These are phyloP conservation scores for Lineolata rhizophorae DNA, from an alignment of 495 filamentous ascomycete species.

Conservation along the genomic window DNA sequence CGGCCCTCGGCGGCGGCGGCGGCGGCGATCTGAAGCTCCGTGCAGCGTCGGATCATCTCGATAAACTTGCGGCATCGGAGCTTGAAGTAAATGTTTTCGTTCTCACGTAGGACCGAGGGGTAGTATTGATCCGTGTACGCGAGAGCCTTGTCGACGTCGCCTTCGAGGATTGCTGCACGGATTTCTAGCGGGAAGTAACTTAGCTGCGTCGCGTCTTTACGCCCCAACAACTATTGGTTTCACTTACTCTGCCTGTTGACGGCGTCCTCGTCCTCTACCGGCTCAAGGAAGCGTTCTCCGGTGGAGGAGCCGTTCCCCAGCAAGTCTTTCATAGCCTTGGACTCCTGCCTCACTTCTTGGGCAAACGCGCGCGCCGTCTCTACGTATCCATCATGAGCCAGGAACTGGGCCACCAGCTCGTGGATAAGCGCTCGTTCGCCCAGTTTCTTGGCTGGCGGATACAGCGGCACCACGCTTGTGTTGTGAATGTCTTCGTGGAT, in stretches of 20 bases:
- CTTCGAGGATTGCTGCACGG: constrained; percentile 70
- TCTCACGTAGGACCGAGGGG: constrained; percentile 57
- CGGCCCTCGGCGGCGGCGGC: neutral
- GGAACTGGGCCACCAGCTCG: constrained; percentile 62
- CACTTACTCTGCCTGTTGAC: constrained; percentile 71
- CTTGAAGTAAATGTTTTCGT: constrained; percentile 77
- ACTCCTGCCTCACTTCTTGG: constrained; percentile 57
- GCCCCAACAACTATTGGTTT: too few relatives aligned
- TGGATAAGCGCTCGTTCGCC: constrained; percentile 65
- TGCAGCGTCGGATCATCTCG: constrained; percentile 77
- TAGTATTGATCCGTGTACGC: constrained; percentile 62
- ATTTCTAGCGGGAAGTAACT: constrained; percentile 55
- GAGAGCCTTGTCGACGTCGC: constrained; percentile 79
- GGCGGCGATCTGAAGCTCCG: constrained; percentile 22
- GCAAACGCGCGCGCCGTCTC: constrained; percentile 81
- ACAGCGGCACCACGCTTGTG: constrained; percentile 30
- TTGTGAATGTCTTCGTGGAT: constrained; percentile 32
- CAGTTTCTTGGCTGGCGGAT: constrained; percentile 26
- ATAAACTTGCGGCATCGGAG: constrained; percentile 81
- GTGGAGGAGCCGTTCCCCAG: constrained; percentile 29
- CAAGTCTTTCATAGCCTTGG: constrained; percentile 21
- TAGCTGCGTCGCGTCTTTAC: too few relatives aligned
- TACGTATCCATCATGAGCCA: constrained; percentile 93
- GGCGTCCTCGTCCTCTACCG: constrained; percentile 75
- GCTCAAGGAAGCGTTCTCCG: constrained; percentile 37